phyloP scores from a whole-genome alignment of 352 stramenopile genomes.

The Sclerospora graminicola region DNA sequence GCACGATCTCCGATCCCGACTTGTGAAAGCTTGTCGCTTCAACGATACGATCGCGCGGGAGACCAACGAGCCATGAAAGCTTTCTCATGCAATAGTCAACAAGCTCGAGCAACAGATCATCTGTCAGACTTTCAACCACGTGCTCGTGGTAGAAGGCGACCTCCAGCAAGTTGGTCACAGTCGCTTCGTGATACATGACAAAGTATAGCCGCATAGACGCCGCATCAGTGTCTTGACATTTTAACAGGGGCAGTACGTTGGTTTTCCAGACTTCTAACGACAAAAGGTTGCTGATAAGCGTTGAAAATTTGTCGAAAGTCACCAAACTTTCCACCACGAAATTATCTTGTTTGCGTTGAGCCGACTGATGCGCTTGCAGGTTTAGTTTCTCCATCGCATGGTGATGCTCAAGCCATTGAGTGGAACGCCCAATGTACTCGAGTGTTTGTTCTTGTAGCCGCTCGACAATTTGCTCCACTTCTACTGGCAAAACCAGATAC shows the following conservation, averaged over 20 bases:
- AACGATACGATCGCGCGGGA: slow-evolving; percentile 45
- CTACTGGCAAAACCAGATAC: slow-evolving; percentile 65
- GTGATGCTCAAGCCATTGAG: slow-evolving; percentile 84
- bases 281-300: too few species aligned
- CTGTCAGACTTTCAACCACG: too few species aligned
- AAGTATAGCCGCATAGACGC: slow-evolving; percentile 88
- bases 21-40: slow-evolving; percentile 47
- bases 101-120: slow-evolving; percentile 86
- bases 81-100: slow-evolving; percentile 91
- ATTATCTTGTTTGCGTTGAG: slow-evolving; percentile 77
- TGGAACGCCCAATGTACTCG: slow-evolving; percentile 42
- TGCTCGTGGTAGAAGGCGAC: slow-evolving; percentile 85
- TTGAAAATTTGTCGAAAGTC: slow-evolving; percentile 87
- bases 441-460: slow-evolving; percentile 44
- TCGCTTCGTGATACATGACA: slow-evolving; percentile 87
- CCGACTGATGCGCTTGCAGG: slow-evolving; percentile 87
- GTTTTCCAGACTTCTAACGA: too few species aligned
- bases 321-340: slow-evolving; percentile 88
- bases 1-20: too few species aligned
- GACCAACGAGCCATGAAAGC: slow-evolving; percentile 69
- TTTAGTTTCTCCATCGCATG: slow-evolving; percentile 89
- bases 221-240: too few species aligned
- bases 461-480: slow-evolving; percentile 84
- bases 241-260: too few species aligned
- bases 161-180: slow-evolving; percentile 82